phyloP scores from a whole-genome alignment of 495 filamentous ascomycete species.

The Lasiosphaeria ovina region DNA sequence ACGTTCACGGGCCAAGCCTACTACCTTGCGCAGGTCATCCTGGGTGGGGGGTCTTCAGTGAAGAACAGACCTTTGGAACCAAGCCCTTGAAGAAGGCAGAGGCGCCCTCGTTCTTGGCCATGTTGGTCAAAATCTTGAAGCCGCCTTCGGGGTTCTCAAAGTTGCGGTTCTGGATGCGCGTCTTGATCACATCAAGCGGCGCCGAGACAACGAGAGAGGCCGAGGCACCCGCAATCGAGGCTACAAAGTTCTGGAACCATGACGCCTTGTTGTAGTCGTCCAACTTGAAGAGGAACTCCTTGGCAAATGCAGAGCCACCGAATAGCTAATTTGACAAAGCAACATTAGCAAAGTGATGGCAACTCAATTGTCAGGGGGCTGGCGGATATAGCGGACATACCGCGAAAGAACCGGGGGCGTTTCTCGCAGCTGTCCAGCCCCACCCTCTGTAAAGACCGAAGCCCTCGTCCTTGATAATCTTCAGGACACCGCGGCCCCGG shows the following conservation, averaged over 20 bases:
- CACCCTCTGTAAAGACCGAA: constrained; percentile 95
- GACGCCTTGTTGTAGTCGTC: constrained; percentile 92
- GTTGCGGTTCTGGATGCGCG: constrained; percentile 97
- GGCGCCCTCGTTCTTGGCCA: constrained; percentile 84
- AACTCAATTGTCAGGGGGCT: background rate
- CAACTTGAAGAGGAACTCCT: constrained; percentile 87
- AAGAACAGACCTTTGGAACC: constrained; percentile 72
- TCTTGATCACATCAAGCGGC: constrained; percentile 98
- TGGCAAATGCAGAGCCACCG: constrained; percentile 95
- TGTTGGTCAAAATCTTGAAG: constrained; percentile 81
- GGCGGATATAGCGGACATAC: constrained; percentile 51
- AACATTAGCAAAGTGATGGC: too few relatives aligned
- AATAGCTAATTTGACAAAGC: constrained; percentile 64
- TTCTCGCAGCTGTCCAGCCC: constrained; percentile 96
- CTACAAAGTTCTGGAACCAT: constrained; percentile 96
- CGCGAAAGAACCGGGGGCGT: constrained; percentile 95
- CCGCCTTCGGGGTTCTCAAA: constrained; percentile 96
- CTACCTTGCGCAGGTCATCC: too few relatives aligned
- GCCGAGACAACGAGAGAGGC: constrained; percentile 92
- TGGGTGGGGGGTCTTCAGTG: background rate
- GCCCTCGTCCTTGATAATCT: constrained; percentile 89
- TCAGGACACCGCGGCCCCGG: constrained; percentile 84
- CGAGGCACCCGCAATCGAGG: constrained; percentile 89
- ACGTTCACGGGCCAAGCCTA: too few relatives aligned
- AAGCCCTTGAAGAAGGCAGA: constrained; percentile 95